Percentiles rank a stretch among this genome's conserved stretches.
Conservation (phyloP, 257 asterid species). For the Salvia hispanica region DNA sequence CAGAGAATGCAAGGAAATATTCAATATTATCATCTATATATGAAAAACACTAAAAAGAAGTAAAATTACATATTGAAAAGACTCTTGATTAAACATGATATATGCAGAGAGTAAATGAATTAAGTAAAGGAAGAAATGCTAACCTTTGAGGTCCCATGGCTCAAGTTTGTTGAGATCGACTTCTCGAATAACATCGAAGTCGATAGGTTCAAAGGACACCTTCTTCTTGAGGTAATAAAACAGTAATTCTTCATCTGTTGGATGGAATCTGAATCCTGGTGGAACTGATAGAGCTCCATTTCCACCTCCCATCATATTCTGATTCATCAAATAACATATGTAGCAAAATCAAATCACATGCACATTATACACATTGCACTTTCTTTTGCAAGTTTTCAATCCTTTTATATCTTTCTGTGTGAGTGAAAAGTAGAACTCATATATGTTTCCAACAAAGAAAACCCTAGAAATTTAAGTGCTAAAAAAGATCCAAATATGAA, state of each 20-base stretch:
- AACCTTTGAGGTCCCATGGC: slow-evolving; percentile 95
- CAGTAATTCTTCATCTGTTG: slow-evolving; percentile 80
- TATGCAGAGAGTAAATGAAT: not conserved
- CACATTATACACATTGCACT: not conserved
- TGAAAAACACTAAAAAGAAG: too few relatives aligned
- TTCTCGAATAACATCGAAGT: slow-evolving; percentile 72
- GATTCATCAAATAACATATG: slow-evolving; percentile 6
- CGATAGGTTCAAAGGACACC: slow-evolving; percentile 78
- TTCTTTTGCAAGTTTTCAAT: not conserved
- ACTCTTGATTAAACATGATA: not conserved
- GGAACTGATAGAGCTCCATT: slow-evolving; percentile 60
- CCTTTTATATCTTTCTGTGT: not conserved
- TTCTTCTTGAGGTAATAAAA: slow-evolving; percentile 78
- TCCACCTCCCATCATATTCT: slow-evolving; percentile 46
- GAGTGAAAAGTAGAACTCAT: not conserved
- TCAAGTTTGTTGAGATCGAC: slow-evolving; percentile 92
- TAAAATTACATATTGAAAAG: too few relatives aligned
- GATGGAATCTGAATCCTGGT: slow-evolving; percentile 88
- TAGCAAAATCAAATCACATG: not conserved
- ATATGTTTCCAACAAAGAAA: slow-evolving; percentile 2
- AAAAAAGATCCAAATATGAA: not conserved
- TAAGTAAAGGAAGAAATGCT: not conserved
- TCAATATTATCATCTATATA: not conserved
- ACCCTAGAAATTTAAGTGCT: slow-evolving; percentile 30
- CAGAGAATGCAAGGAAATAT: not conserved